Conservation (phyloP, 371 early-diverging fungal genomes). For the Circinella umbellata region DNA sequence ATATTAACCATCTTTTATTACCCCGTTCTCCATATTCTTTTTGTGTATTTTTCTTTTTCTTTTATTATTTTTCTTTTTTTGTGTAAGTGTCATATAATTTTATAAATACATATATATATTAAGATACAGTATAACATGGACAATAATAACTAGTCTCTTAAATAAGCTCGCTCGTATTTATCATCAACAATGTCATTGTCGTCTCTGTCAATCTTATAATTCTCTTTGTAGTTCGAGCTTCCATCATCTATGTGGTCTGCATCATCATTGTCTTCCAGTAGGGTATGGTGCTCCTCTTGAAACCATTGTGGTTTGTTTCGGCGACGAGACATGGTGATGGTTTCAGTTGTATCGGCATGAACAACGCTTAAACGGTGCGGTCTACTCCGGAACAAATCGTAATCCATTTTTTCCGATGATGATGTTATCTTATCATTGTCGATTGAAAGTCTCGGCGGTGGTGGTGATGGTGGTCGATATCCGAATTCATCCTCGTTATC, state of each 20-base stretch:
- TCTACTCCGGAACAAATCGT: slow-evolving; percentile 11
- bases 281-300: slow-evolving; percentile 1
- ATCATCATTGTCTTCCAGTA: neutral
- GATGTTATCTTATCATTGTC: neutral
- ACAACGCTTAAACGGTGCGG: neutral
- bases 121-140: no score
- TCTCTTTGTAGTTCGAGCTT: neutral
- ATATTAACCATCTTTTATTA: no score
- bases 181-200: neutral
- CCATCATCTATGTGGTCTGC: neutral
- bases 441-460: neutral
- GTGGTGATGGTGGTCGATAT: slow-evolving; percentile 18
- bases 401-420: slow-evolving; percentile 20
- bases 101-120: neutral
- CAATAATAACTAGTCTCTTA: neutral
- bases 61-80: no score
- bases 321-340: slow-evolving; percentile 8
- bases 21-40: no score
- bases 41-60: no score
- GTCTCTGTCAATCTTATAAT: no score
- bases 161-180: neutral
- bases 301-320: slow-evolving; percentile 10
- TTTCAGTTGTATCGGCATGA: neutral
- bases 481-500: neutral
- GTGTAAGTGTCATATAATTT: no score